Evolutionary conservation across 2,329 filamentous ascomycete species (phyloP).

Genomic region (Emydomyces testavorans): DNA sequence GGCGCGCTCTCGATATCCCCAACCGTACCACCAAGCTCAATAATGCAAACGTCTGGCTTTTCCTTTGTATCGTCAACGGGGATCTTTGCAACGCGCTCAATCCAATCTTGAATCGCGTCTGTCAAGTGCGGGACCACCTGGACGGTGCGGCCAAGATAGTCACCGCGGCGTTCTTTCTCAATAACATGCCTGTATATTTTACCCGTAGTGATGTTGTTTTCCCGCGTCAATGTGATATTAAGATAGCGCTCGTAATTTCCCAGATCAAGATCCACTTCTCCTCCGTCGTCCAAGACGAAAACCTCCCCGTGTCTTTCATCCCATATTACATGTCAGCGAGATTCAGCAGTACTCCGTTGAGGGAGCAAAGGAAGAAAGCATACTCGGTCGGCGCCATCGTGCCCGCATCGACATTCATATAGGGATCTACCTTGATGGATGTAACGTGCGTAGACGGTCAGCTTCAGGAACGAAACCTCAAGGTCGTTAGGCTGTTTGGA

Average conservation of each 20-base stretch:
- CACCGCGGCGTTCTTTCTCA: conserved; percentile 56
- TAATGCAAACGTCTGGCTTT: conserved; percentile 85
- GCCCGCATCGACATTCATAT: conserved; percentile 66
- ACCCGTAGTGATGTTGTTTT: conserved; percentile 95
- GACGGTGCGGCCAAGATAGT: conserved; percentile 80
- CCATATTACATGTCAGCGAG: background rate
- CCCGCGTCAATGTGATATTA: conserved; percentile 64
- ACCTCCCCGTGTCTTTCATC: conserved; percentile 64
- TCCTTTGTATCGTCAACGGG: conserved; percentile 75
- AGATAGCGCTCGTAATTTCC: conserved; percentile 75
- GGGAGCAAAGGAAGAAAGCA: conserved; percentile 17
- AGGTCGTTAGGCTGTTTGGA: conserved; percentile 4
- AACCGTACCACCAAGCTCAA: conserved; percentile 43
- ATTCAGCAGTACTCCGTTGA: background rate
- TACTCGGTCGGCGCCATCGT: conserved; percentile 57
- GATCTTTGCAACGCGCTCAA: conserved; percentile 70
- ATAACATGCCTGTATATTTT: conserved; percentile 92
- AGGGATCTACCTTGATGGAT: conserved; percentile 60
- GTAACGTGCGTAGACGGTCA: conserved; percentile 42
- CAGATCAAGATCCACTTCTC: conserved; percentile 63
- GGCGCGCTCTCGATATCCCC: conserved; percentile 76
- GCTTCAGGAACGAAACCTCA: conserved; percentile 11
- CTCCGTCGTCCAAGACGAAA: conserved; percentile 76
- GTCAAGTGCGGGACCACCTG: conserved; percentile 71
- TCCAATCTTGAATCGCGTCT: conserved; percentile 81